phyloP scores from a whole-genome alignment of 2,329 filamentous ascomycete genomes.

The Hymenoscyphus infarciens region DNA sequence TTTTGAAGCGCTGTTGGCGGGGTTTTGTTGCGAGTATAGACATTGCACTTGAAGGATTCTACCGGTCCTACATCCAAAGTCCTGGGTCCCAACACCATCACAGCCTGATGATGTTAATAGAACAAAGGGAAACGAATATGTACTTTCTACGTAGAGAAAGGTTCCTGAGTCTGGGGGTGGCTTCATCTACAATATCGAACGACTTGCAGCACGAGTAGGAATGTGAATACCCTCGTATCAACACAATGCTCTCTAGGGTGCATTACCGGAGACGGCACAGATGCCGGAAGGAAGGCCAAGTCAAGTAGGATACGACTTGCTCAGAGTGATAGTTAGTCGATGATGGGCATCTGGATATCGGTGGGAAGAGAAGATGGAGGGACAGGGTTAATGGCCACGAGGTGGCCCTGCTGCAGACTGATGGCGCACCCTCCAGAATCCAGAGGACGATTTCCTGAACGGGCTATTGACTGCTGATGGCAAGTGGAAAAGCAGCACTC shows the following conservation, averaged over 20 bases:
- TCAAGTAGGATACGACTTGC: not conserved
- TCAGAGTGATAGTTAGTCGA: not conserved
- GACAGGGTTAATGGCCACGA: not conserved
- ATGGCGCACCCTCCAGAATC: not conserved
- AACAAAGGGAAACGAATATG: not conserved
- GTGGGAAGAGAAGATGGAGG: not conserved
- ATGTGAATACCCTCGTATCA: not conserved
- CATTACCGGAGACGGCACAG: not conserved
- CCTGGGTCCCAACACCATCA: not conserved
- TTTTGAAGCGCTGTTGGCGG: not conserved
- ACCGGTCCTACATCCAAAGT: conserved; percentile 1
- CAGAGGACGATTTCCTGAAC: not conserved
- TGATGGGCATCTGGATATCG: not conserved
- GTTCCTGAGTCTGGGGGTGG: conserved; percentile 8
- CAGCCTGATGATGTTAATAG: not conserved
- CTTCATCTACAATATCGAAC: conserved; percentile 1
- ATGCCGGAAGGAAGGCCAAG: not conserved
- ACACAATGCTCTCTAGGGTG: not conserved
- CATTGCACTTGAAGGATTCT: conserved; percentile 1
- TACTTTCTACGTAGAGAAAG: not conserved
- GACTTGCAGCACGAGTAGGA: conserved; percentile 3
- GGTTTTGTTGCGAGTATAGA: not conserved
- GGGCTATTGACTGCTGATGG: not conserved
- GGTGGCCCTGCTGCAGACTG: conserved; percentile 1
- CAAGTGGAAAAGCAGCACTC: not conserved